Conservation (phyloP, 108 stramenopile species). For the Nannochloropsis gaditana region DNA sequence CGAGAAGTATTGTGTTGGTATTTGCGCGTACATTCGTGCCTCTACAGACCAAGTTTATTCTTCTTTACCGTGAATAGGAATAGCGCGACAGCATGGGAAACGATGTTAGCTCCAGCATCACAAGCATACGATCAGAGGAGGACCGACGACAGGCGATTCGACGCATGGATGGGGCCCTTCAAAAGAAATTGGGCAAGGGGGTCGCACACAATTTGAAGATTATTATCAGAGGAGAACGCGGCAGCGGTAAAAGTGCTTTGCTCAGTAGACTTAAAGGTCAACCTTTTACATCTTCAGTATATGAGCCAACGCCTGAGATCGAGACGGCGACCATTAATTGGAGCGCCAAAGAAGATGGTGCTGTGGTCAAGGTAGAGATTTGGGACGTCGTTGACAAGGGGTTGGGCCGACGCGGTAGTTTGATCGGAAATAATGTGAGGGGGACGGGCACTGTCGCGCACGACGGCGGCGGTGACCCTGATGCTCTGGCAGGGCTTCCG, state of each 20-base stretch:
- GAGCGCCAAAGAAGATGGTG: slow-evolving; percentile 32
- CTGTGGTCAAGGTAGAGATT: slow-evolving; percentile 50
- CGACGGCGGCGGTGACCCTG: slow-evolving; percentile 27
- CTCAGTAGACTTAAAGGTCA: slow-evolving; percentile 42
- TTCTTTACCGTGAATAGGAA: no score
- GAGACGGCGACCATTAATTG: slow-evolving; percentile 47
- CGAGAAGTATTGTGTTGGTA: no score
- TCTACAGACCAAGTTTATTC: no score
- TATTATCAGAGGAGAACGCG: slow-evolving; percentile 38
- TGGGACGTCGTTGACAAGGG: slow-evolving; percentile 53
- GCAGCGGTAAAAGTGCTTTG: slow-evolving; percentile 41
- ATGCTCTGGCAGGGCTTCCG: slow-evolving; percentile 35
- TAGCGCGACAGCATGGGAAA: neutral
- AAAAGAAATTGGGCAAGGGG: slow-evolving; percentile 35
- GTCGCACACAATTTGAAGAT: slow-evolving; percentile 46
- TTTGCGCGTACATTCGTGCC: no score
- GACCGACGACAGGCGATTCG: neutral
- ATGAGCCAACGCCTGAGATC: slow-evolving; percentile 49
- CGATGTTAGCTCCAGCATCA: neutral
- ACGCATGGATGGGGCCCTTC: neutral
- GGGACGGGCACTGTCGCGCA: neutral
- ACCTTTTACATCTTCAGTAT: slow-evolving; percentile 39
- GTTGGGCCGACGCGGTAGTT: slow-evolving; percentile 21
- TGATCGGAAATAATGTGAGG: neutral
- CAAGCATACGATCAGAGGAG: neutral